A percentile compares a stretch with the other conserved stretches of the same genome.
These are phyloP conservation scores for Ophiostoma piceae DNA, from an alignment of 2,329 filamentous ascomycete genomes.

Conservation along the genomic window DNA sequence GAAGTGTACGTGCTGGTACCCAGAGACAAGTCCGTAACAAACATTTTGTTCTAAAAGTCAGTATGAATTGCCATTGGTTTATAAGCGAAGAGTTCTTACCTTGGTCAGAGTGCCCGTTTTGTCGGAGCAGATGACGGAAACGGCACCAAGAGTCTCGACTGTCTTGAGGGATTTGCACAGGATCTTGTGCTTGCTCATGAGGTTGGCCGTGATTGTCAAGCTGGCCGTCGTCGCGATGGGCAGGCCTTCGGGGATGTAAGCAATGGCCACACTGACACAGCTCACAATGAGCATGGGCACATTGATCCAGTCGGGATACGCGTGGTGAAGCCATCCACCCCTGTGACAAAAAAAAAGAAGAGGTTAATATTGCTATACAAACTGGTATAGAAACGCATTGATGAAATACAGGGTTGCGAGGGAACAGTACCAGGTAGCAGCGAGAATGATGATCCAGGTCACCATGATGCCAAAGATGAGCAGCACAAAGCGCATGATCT, in stretches of 20 bases:
- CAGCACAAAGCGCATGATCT: slow-evolving; percentile 66
- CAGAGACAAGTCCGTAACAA: slow-evolving; percentile 62
- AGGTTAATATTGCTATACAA: not conserved
- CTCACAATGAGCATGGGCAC: slow-evolving; percentile 62
- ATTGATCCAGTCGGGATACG: slow-evolving; percentile 64
- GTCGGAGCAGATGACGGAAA: slow-evolving; percentile 70
- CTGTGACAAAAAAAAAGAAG: slow-evolving; percentile 33
- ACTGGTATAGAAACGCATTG: not conserved
- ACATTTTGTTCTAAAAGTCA: slow-evolving; percentile 58
- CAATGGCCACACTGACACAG: slow-evolving; percentile 63
- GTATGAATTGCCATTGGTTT: not conserved
- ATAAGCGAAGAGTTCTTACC: not conserved
- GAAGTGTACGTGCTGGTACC: slow-evolving; percentile 50
- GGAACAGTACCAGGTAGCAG: slow-evolving; percentile 53
- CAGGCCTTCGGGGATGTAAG: slow-evolving; percentile 70
- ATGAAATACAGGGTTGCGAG: slow-evolving; percentile 35
- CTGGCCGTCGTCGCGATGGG: slow-evolving; percentile 65
- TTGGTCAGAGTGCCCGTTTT: slow-evolving; percentile 66
- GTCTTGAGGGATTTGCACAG: slow-evolving; percentile 77
- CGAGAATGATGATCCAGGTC: slow-evolving; percentile 57
- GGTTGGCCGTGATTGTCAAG: slow-evolving; percentile 70
- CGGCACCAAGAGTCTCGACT: slow-evolving; percentile 67
- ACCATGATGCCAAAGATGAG: slow-evolving; percentile 65
- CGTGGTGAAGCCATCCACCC: slow-evolving; percentile 59
- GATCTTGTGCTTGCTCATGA: slow-evolving; percentile 72